phyloP scores from a whole-genome alignment of 768 basidiomycete species.

The Rhizopogon vinicolor region DNA sequence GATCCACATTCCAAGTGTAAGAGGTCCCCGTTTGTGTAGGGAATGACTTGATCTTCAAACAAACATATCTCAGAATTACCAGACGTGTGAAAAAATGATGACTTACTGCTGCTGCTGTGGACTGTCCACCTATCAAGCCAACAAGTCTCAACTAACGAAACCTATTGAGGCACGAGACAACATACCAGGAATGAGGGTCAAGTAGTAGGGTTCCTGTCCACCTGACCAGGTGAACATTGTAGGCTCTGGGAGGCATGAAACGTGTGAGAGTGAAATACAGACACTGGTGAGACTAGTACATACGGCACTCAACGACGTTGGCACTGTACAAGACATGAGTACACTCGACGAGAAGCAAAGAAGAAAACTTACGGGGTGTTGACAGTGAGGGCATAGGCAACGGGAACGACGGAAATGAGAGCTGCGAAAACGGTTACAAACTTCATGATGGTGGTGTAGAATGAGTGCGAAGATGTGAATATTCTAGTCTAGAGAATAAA shows the following conservation, averaged over 20 bases:
- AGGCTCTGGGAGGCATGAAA: slow-evolving; percentile 44
- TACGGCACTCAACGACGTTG: slow-evolving; percentile 47
- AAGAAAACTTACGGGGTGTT: slow-evolving; percentile 59
- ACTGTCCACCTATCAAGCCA: slow-evolving; percentile 44
- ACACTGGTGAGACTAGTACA: slow-evolving; percentile 11
- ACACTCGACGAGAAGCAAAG: neutral
- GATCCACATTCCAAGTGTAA: slow-evolving; percentile 53
- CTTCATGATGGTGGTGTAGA: slow-evolving; percentile 31
- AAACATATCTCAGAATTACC: slow-evolving; percentile 12
- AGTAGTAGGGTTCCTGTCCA: slow-evolving; percentile 52
- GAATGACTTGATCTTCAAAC: slow-evolving; percentile 49
- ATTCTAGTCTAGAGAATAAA: neutral
- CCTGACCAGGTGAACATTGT: slow-evolving; percentile 48
- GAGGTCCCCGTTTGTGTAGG: slow-evolving; percentile 35
- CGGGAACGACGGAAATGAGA: slow-evolving; percentile 26
- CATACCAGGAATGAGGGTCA: slow-evolving; percentile 60
- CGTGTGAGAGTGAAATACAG: neutral
- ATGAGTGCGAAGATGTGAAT: slow-evolving; percentile 11
- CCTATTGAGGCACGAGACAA: neutral
- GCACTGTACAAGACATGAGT: slow-evolving; percentile 21
- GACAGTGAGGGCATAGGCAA: slow-evolving; percentile 45
- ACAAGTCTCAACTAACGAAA: neutral
- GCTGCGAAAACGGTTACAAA: slow-evolving; percentile 24
- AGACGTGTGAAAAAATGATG: neutral
- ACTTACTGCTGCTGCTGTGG: slow-evolving; percentile 46